These are phyloP conservation scores for Geotrichum cucujoidarum DNA, from an alignment of 1,139 yeast species.

Conservation along the genomic window DNA sequence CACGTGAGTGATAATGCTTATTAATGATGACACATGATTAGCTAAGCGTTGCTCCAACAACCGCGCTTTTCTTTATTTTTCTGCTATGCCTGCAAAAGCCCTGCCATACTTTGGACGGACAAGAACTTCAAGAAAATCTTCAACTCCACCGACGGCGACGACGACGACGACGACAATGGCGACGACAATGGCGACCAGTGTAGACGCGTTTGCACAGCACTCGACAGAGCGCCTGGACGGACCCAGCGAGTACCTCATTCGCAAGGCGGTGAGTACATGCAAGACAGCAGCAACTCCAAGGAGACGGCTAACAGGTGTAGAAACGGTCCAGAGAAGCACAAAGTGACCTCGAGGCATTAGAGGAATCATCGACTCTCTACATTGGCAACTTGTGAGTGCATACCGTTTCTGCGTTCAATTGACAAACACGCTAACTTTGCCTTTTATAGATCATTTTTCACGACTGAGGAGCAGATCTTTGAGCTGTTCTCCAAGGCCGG, in stretches of 20 bases:
- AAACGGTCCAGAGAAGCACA: conserved; percentile 39
- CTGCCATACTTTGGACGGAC: neutral
- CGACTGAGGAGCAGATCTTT: conserved; percentile 89
- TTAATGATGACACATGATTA: too few species aligned
- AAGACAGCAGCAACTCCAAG: conserved; percentile 34
- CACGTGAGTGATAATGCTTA: too few species aligned
- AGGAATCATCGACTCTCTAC: conserved; percentile 68
- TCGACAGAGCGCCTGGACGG: conserved; percentile 67
- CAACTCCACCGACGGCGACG: neutral
- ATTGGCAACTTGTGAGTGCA: conserved; percentile 62
- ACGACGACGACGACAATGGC: neutral
- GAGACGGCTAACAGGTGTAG: conserved; percentile 21
- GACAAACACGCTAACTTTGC: neutral
- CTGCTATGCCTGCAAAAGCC: neutral
- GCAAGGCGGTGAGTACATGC: conserved; percentile 57
- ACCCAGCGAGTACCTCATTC: conserved; percentile 69
- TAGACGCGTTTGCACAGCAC: conserved; percentile 35
- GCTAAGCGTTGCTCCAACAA: too few species aligned
- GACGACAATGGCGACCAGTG: conserved; percentile 1
- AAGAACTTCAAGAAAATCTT: neutral
- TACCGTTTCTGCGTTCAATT: neutral
- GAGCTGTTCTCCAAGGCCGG: conserved; percentile 72
- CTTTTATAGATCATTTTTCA: conserved; percentile 55
- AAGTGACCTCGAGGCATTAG: conserved; percentile 58
- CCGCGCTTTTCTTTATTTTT: too few species aligned